These are phyloP conservation scores for Termitomyces sp. DNA, from an alignment of 1,284 basidiomycete species.

Conservation along the genomic window DNA sequence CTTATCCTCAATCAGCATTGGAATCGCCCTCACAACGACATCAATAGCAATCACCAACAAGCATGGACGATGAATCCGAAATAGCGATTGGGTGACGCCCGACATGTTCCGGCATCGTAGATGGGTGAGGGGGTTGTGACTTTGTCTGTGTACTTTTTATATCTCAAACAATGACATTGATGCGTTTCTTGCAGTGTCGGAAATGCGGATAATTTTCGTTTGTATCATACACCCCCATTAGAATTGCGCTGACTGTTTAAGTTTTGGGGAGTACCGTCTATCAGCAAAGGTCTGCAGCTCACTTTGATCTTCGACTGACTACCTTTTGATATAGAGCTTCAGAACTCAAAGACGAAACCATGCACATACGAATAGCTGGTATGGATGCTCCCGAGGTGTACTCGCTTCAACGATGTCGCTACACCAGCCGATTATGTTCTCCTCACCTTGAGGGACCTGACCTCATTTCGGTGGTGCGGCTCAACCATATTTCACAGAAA, in stretches of 20 bases:
- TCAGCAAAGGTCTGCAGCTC: conserved; percentile 47
- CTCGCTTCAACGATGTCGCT: background rate
- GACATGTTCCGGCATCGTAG: conserved; percentile 46
- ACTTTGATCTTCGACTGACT: conserved; percentile 2
- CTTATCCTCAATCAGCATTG: conserved; percentile 33
- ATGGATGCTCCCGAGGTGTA: conserved; percentile 88
- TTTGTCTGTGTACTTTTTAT: conserved; percentile 39
- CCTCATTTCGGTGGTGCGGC: conserved; percentile 76
- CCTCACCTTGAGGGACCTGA: conserved; percentile 40
- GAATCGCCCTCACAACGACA: conserved; percentile 37
- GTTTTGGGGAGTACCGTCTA: conserved; percentile 56
- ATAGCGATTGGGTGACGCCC: conserved; percentile 61
- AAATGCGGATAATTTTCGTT: conserved; percentile 74
- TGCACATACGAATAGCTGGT: conserved; percentile 82
- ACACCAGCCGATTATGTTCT: background rate
- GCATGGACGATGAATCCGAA: conserved; percentile 56
- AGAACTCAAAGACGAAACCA: conserved; percentile 74
- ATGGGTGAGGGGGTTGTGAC: conserved; percentile 76
- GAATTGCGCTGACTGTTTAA: conserved; percentile 73
- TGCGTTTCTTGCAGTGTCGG: conserved; percentile 54
- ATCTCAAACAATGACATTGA: background rate
- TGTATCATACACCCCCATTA: conserved; percentile 80
- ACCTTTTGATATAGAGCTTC: background rate
- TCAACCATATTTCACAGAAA: conserved; percentile 70
- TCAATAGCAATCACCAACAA: conserved; percentile 41